Conservation (phyloP, 345 rosid genomes). For the Salix suchowensis region DNA sequence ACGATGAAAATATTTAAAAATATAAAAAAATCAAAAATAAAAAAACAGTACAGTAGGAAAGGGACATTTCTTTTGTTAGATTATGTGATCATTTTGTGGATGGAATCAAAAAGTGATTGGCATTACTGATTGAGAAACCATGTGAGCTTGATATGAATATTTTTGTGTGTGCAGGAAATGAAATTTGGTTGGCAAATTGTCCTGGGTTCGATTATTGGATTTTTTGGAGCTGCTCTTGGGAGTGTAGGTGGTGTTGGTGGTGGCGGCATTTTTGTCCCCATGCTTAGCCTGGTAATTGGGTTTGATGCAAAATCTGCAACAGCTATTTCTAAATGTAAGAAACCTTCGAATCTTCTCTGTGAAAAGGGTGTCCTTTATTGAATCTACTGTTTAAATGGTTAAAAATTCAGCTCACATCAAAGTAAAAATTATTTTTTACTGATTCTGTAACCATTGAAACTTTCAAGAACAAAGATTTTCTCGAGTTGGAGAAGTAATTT, state of each 20-base stretch:
- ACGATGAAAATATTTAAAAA: no score
- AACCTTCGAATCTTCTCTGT: background rate
- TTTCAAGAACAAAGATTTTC: background rate
- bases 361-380: background rate
- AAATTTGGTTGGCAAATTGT: slow-evolving; percentile 45
- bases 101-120: background rate
- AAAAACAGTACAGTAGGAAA: background rate
- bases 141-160: background rate
- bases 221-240: slow-evolving; percentile 50
- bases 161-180: slow-evolving; percentile 34
- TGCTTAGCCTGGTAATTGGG: slow-evolving; percentile 44
- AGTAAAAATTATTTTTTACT: no score
- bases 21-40: no score
- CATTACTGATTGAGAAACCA: background rate
- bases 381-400: background rate
- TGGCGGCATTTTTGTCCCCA: slow-evolving; percentile 51
- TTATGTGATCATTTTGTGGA: background rate
- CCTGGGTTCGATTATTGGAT: slow-evolving; percentile 38
- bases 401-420: background rate
- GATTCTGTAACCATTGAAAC: background rate
- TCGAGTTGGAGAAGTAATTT: background rate
- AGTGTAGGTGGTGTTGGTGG: slow-evolving; percentile 56
- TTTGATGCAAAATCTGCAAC: slow-evolving; percentile 51
- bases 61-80: background rate
- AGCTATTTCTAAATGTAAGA: slow-evolving; percentile 54